Evolutionary conservation across 2,329 filamentous ascomycete species (phyloP).

Genomic region (Aspergillus hortae): DNA sequence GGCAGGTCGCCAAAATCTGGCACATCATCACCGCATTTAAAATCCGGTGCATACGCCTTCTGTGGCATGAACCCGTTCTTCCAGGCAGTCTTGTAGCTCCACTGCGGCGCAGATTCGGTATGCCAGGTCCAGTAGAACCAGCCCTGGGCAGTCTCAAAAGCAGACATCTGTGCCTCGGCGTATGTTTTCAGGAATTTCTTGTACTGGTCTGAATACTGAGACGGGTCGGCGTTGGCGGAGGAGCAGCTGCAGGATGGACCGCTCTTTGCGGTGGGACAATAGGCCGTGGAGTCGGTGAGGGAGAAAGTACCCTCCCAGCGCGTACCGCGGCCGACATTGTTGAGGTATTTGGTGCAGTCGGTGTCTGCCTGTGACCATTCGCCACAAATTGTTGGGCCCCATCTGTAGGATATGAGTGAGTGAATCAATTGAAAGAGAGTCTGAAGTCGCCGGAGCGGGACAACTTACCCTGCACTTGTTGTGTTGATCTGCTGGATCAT

Average conservation of each 20-base stretch:
- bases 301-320: constrained; percentile 84
- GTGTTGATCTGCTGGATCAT: constrained; percentile 73
- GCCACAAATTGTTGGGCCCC: constrained; percentile 89
- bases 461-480: constrained; percentile 59
- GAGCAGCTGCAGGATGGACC: constrained; percentile 68
- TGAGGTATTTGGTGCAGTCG: constrained; percentile 82
- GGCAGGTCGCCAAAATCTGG: constrained; percentile 44
- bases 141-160: constrained; percentile 88
- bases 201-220: constrained; percentile 67
- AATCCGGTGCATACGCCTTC: constrained; percentile 68
- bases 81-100: constrained; percentile 66
- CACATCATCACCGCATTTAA: constrained; percentile 57
- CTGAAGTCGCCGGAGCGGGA: background rate
- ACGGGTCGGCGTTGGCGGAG: constrained; percentile 69
- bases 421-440: background rate
- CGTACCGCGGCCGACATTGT: constrained; percentile 82
- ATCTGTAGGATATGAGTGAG: constrained; percentile 42
- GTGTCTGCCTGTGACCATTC: constrained; percentile 98
- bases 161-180: constrained; percentile 92
- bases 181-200: constrained; percentile 85
- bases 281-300: constrained; percentile 65
- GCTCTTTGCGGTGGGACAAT: constrained; percentile 63
- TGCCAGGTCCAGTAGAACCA: constrained; percentile 99
- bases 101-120: constrained; percentile 80
- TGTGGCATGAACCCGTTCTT: constrained; percentile 73